Evolutionary conservation across 148 eudicot species (phyloP).

Genomic region (Rhododendron vialii): DNA sequence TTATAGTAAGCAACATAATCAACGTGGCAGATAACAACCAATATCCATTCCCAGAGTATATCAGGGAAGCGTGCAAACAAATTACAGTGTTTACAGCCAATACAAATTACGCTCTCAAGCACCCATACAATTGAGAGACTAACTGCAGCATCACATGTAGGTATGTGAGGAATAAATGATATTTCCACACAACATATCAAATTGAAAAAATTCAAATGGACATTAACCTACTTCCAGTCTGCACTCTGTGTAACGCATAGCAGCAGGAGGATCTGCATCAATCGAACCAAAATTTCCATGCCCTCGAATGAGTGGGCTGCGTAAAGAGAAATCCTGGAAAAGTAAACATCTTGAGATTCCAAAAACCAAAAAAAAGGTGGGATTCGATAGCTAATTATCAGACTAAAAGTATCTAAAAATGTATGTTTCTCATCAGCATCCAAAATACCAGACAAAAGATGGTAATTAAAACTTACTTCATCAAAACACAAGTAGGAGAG

Average conservation of each 20-base stretch:
- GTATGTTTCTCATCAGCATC: constrained; percentile 2
- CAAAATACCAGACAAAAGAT: background rate
- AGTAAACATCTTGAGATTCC: background rate
- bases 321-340: constrained; percentile 84
- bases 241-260: constrained; percentile 99
- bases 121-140: no score
- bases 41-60: background rate
- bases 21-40: background rate
- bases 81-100: background rate
- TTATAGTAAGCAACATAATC: background rate
- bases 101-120: background rate
- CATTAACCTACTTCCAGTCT: constrained; percentile 69
- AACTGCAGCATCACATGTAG: background rate
- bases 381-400: background rate
- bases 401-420: background rate
- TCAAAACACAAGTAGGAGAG: background rate
- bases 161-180: background rate
- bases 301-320: constrained; percentile 86
- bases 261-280: constrained; percentile 98
- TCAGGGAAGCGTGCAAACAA: background rate
- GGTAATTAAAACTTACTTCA: background rate
- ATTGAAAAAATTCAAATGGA: constrained; percentile 2
- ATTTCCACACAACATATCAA: background rate
- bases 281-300: constrained; percentile 98
- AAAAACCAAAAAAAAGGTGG: background rate